These are phyloP conservation scores for Lobosporangium transversale DNA, from an alignment of 192 early-diverging fungal species.

Conservation along the genomic window DNA sequence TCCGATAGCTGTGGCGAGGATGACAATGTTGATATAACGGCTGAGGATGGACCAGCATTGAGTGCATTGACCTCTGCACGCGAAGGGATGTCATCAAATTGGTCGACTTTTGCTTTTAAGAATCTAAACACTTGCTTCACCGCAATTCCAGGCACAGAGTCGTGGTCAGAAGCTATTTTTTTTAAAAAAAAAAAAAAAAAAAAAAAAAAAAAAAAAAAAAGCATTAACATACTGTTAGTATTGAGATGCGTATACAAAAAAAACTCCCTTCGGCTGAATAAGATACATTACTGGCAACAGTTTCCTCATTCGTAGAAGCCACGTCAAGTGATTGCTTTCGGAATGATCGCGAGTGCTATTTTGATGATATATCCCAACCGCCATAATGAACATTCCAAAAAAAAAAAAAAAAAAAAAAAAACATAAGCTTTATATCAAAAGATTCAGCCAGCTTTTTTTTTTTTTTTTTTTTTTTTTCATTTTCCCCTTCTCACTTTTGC, in stretches of 20 bases:
- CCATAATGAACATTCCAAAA: background rate
- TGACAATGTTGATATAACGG: too few species aligned
- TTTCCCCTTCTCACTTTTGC: background rate
- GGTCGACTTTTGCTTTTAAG: background rate
- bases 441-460: background rate
- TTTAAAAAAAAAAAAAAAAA: background rate
- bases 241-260: too few species aligned
- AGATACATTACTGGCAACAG: slow-evolving; percentile 2
- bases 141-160: slow-evolving; percentile 34
- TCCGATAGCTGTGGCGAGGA: too few species aligned
- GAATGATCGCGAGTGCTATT: slow-evolving; percentile 6
- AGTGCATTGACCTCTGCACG: too few species aligned
- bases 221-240: background rate
- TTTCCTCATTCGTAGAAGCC: background rate
- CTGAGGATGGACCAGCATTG: too few species aligned
- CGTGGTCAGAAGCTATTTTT: slow-evolving; percentile 37
- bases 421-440: too few species aligned
- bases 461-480: too few species aligned
- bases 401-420: too few species aligned
- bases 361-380: too few species aligned
- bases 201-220: background rate
- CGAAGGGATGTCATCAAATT: background rate
- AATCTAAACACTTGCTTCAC: slow-evolving; percentile 26
- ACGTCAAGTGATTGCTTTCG: background rate
- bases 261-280: background rate